Evolutionary conservation across 176 grass and related monocot species (phyloP).

Genomic region (Cenchrus americanus): DNA sequence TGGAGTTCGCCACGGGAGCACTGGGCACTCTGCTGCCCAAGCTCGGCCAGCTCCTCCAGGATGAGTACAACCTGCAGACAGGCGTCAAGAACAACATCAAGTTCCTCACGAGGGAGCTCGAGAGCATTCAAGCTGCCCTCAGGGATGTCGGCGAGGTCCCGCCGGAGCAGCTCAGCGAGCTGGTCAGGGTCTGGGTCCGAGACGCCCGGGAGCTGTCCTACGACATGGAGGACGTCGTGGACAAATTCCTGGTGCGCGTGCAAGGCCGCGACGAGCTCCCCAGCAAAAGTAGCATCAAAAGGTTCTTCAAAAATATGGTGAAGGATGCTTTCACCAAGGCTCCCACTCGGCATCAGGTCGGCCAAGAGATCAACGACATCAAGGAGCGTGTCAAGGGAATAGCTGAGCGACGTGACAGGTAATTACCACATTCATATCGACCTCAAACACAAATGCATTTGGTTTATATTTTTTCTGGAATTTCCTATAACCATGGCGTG

Average conservation of each 20-base stretch:
- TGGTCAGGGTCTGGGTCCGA: background rate
- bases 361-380: background rate
- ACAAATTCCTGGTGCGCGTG: background rate
- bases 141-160: background rate
- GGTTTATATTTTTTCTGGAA: no score
- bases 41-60: no score
- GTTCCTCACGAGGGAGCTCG: background rate
- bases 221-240: constrained; percentile 2
- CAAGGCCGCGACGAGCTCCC: background rate
- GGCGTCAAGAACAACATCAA: no score
- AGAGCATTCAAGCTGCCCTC: background rate
- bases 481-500: no score
- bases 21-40: no score
- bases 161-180: background rate
- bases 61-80: no score
- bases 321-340: no score
- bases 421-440: no score
- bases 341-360: background rate
- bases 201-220: constrained; percentile 6
- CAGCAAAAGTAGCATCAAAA: background rate
- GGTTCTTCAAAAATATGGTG: background rate
- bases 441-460: no score
- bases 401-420: background rate
- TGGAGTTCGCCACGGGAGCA: no score
- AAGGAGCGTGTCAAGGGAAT: background rate